Conservation (phyloP, 257 asterid genomes). For the Nemophila menziesii region DNA sequence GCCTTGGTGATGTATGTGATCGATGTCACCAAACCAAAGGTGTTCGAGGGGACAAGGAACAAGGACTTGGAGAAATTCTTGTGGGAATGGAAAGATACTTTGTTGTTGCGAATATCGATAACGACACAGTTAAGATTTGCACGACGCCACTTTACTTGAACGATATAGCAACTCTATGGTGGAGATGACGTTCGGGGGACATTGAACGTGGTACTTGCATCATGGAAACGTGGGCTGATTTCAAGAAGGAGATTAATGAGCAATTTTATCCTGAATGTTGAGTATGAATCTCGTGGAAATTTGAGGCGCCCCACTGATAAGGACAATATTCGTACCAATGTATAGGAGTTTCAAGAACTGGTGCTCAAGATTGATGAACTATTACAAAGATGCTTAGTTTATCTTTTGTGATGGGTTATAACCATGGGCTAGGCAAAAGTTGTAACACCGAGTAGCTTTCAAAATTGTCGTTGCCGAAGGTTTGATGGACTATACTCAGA, state of each 20-base stretch:
- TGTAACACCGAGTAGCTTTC: too few species aligned
- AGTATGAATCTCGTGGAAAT: background rate
- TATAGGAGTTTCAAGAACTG: background rate
- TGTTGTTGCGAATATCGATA: background rate
- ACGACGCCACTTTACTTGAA: background rate
- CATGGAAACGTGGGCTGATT: background rate
- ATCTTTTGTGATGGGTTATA: too few species aligned
- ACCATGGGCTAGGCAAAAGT: too few species aligned
- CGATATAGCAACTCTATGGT: background rate
- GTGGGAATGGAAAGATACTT: background rate
- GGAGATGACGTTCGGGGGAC: background rate
- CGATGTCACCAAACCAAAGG: background rate
- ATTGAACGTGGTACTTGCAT: background rate
- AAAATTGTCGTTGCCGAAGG: too few species aligned
- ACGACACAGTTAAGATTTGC: background rate
- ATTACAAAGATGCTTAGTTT: too few species aligned
- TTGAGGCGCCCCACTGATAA: background rate
- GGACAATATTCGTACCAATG: background rate
- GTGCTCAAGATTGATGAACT: too few species aligned
- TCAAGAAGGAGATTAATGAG: background rate
- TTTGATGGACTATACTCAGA: too few species aligned
- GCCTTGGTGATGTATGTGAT: too few species aligned
- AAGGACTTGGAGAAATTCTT: background rate
- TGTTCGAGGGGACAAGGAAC: background rate
- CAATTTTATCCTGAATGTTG: background rate